Evolutionary conservation across 2,329 filamentous ascomycete species (phyloP).

Genomic region (Clonostachys rhizophaga): DNA sequence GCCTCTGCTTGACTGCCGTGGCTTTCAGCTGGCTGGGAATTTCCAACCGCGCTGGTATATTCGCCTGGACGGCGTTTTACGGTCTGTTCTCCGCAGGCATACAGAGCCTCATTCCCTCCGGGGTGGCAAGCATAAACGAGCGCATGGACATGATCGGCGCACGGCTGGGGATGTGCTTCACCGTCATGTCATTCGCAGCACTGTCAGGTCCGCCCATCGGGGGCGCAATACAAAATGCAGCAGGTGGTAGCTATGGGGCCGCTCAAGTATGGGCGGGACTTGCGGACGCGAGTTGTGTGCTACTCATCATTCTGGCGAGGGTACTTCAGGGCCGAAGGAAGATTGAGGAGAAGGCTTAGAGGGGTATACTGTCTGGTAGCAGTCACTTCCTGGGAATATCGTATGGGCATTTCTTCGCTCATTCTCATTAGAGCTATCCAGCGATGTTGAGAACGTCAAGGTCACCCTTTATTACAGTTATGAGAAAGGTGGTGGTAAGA

Average conservation of each 20-base stretch:
- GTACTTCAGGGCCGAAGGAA: no score
- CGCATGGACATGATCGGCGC: conserved; percentile 47
- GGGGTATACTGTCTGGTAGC: no score
- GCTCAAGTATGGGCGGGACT: conserved; percentile 43
- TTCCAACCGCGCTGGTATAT: conserved; percentile 39
- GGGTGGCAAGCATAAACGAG: conserved; percentile 46
- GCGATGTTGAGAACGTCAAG: no score
- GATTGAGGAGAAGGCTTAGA: no score
- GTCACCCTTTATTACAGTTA: no score
- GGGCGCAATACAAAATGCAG: conserved; percentile 38
- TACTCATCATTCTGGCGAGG: no score
- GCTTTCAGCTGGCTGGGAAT: conserved; percentile 57
- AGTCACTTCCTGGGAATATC: no score
- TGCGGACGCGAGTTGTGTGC: no score
- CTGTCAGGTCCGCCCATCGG: conserved; percentile 48
- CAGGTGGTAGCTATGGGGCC: conserved; percentile 33
- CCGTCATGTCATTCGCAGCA: conserved; percentile 47
- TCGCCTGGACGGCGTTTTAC: conserved; percentile 54
- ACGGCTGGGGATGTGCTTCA: conserved; percentile 55
- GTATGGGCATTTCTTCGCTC: no score
- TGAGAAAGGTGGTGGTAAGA: no score
- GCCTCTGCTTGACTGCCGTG: conserved; percentile 27
- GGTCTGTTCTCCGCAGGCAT: conserved; percentile 55
- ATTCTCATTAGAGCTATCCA: no score
- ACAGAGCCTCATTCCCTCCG: conserved; percentile 26